Conservation (phyloP, 75 land plant species). For the Adiantum capillusveneris region DNA sequence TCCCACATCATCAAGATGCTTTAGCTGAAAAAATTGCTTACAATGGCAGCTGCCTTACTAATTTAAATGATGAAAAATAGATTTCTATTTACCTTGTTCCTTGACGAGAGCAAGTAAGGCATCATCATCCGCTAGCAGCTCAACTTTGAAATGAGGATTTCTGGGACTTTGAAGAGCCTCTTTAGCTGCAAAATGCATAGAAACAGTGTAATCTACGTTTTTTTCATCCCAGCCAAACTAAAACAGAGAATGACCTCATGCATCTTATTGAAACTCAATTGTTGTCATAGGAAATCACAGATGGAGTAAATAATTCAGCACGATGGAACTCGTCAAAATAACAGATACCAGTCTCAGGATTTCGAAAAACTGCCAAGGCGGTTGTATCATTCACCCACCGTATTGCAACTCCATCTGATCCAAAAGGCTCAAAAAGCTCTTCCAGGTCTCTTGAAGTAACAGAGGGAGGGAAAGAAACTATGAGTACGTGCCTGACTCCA, state of each 20-base stretch:
- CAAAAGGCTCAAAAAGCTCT: conserved; percentile 50
- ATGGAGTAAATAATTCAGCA: not conserved
- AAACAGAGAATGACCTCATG: too few relatives aligned
- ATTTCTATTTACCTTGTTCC: not conserved
- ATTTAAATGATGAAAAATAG: too few relatives aligned
- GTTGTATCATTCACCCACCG: conserved; percentile 86
- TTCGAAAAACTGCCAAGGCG: conserved; percentile 84
- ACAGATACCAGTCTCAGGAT: conserved; percentile 60
- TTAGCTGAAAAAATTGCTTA: too few relatives aligned
- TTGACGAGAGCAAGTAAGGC: conserved; percentile 12
- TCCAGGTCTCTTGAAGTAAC: conserved; percentile 67
- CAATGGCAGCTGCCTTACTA: too few relatives aligned
- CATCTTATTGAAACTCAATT: too few relatives aligned
- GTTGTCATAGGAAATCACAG: not conserved
- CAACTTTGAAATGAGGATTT: conserved; percentile 43
- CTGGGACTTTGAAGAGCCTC: conserved; percentile 42
- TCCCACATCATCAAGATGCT: too few relatives aligned
- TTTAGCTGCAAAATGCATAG: conserved; percentile 43
- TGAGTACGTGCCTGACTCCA: conserved; percentile 78
- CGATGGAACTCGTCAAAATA: not conserved
- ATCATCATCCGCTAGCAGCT: conserved; percentile 47
- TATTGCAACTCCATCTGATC: conserved; percentile 48
- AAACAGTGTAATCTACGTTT: too few relatives aligned
- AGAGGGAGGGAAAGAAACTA: conserved; percentile 62
- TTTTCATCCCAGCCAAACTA: too few relatives aligned